Percentiles rank a stretch among this genome's conserved stretches.
Evolutionary conservation across 768 basidiomycete species (phyloP).

Genomic region (Rhizopogon vesiculosus): DNA sequence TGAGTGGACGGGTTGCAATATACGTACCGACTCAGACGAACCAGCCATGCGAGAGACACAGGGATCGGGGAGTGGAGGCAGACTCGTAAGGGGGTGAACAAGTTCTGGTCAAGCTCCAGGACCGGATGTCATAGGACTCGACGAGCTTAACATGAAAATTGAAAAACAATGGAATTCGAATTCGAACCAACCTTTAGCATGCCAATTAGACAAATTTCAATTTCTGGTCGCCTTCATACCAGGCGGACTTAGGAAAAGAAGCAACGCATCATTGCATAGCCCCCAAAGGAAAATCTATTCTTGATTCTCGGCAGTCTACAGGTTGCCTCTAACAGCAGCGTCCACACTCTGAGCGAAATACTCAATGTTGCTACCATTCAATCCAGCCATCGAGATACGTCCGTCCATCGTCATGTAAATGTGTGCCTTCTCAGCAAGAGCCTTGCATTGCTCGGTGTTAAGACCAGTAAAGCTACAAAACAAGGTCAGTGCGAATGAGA

Average conservation of each 20-base stretch:
- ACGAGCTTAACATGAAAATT: constrained; percentile 10
- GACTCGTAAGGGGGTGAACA: constrained; percentile 4
- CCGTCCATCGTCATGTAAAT: constrained; percentile 94
- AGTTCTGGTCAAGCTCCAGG: constrained; percentile 21
- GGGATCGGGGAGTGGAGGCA: background rate
- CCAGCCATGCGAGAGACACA: background rate
- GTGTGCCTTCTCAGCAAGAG: constrained; percentile 82
- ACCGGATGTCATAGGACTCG: background rate
- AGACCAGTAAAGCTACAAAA: constrained; percentile 77
- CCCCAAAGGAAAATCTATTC: constrained; percentile 17
- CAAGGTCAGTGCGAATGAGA: background rate
- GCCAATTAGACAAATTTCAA: constrained; percentile 1
- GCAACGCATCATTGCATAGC: background rate
- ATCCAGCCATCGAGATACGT: constrained; percentile 90
- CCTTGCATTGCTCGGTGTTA: constrained; percentile 71
- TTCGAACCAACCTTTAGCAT: background rate
- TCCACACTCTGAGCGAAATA: constrained; percentile 89
- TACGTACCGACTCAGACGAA: background rate
- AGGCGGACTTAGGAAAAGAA: constrained; percentile 2
- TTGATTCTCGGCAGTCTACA: constrained; percentile 40
- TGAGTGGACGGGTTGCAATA: background rate
- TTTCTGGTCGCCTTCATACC: constrained; percentile 10
- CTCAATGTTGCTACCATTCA: constrained; percentile 79
- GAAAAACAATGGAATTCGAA: constrained; percentile 8
- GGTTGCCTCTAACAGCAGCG: constrained; percentile 71